Percentiles rank a stretch among this genome's conserved stretches.
Evolutionary conservation across 306 rosid species (phyloP).

Genomic region (Corylus heterophylla): DNA sequence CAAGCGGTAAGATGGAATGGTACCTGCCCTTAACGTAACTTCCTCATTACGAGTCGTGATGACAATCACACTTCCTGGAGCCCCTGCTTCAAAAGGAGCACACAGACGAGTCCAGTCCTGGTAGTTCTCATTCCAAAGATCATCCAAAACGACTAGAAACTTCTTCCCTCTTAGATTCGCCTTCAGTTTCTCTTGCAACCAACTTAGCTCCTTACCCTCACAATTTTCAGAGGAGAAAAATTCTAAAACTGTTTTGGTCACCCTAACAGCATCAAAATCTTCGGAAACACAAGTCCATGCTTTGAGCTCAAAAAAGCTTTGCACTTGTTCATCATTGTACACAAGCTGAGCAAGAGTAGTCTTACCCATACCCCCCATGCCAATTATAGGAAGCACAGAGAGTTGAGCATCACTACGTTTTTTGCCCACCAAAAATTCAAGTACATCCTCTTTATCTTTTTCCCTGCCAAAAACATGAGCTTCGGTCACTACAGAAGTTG

Average conservation of each 20-base stretch:
- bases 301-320: not conserved
- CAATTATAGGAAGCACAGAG: not conserved
- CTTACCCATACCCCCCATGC: not conserved
- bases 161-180: not conserved
- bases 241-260: not conserved
- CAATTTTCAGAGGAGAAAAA: no score
- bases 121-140: not conserved
- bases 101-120: not conserved
- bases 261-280: not conserved
- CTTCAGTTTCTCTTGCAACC: not conserved
- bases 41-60: not conserved
- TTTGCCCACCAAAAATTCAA: not conserved
- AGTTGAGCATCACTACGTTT: not conserved
- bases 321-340: not conserved
- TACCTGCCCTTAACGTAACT: not conserved
- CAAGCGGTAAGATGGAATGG: not conserved
- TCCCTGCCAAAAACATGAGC: slow-evolving; percentile 24
- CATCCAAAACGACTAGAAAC: not conserved
- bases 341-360: not conserved
- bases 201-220: not conserved
- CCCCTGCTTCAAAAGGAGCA: slow-evolving; percentile 3
- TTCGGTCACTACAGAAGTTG: not conserved
- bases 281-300: not conserved
- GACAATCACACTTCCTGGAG: slow-evolving; percentile 1
- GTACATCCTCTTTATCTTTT: not conserved